Base-by-base conservation (phyloP, 495 filamentous ascomycete genomes). In the Cercophora sp. region DNA sequence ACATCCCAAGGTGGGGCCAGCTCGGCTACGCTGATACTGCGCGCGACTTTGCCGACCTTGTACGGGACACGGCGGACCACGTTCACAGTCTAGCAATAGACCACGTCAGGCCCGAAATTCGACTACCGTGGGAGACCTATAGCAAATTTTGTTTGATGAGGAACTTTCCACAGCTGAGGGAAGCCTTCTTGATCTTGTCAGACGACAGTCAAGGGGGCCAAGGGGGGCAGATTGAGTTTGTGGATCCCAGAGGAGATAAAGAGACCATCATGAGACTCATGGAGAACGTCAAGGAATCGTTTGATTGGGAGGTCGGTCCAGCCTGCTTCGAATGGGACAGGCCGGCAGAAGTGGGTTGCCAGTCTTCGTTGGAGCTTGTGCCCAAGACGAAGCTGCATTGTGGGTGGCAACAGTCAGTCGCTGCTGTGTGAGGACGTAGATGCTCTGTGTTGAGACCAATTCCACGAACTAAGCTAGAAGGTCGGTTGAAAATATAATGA, bases 101-200 rank as follows among this genome's bases (percentile, higher is more conserved):
- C 52, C 70, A 76, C 34, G 74, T 80, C 24, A 61, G 59, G 19
- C 61, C 68, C 20, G 62, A 69, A 22, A 66, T 80, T 42, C 70
- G 73, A 39, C 58, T 75, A 32, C 75, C 74, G 20, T 80, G 77
- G 77, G 77, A 80, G 60, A 69, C 70, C 1, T 80, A 78, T 53
- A 76, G 71, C 60, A 79, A 80, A 60, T 70, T 73, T 39, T 63
- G 61, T 29, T 54, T 78, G 34, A 60, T 79, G 32, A 64, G 71
- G 37, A 68, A 64, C 36, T 79, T 79, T 39, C 66, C 62, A 1
- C 43, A 60, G 1, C 55, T 78, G 18, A 48, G 67, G 41, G 68
- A 76, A 52, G 61, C 73, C 16, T 63, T 49, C 25, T 36, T 54
- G 5, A 35, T 54, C 9, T 9, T 47, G 20, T 43, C 35, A 25